Evolutionary conservation across 164 flowering plant genomes (phyloP), one percentile per base, ranked within the genome.

Genomic region (Annona squamosa): DNA sequence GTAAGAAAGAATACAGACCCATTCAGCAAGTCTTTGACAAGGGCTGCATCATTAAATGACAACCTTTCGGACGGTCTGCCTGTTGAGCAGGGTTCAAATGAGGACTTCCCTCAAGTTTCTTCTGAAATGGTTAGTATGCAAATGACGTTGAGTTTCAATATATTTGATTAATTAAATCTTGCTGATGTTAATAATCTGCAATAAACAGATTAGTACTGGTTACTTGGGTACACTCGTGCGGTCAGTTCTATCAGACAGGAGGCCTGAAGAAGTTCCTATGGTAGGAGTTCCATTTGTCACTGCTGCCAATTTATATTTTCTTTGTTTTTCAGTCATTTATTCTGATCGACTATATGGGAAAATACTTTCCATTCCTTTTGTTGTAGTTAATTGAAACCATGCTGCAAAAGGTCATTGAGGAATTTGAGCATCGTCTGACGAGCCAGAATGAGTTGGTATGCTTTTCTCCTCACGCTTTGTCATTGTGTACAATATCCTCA

Each of bases 221-320:
- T 84, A 93, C 46, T 68, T 93, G 77, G 82, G 86, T 75, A 78
- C 64, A 74, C 98, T 96, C 73, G 86, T 94, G 57, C 92, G 88
- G 46, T 84, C 94, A 26, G 72, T 86, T 75, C 81, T 96, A 63
- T 75, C 79, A 59, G 94, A 93, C 79, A 93, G 85, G 85, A 93
- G 84, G 82, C 93, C 97, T 63, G 98, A 96, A 73, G 99, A 96
- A 82, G 85, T 93, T 75, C 97, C 97, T 57, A 81, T 43, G 76
- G 99, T 96, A 86, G 78, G 93, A 3, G 67, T 44, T 63, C 61
- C 74, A 71, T 69, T 69, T 26, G 16, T 37, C 26, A 62, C 26
- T 3, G 3, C 4, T n/a, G 45, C 3, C 68, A 7, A 47, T 18
- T 45, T 52, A 52, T 52, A 10, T 52, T 9, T 66, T 66, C 4